These are phyloP conservation scores for Ensete glaucum DNA, from an alignment of 176 grass and related monocot species.

Conservation along the genomic window DNA sequence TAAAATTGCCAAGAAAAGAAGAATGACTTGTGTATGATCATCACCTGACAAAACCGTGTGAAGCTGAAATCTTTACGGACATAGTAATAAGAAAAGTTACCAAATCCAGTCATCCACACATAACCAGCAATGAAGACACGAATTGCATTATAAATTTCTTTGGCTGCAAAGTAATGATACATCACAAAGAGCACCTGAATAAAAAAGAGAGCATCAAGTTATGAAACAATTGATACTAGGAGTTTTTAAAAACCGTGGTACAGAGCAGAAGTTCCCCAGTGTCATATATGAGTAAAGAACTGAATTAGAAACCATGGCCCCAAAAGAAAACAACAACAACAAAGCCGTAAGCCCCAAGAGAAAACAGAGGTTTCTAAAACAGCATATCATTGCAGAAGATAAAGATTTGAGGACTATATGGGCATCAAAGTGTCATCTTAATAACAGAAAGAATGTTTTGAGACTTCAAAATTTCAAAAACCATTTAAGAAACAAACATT, in stretches of 20 bases:
- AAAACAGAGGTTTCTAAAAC: background rate
- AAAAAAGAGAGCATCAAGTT: background rate
- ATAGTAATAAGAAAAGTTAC: conserved; percentile 81
- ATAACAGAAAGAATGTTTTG: background rate
- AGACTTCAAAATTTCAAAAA: background rate
- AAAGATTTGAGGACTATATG: background rate
- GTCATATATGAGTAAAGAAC: no score
- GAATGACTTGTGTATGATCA: background rate
- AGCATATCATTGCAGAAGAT: background rate
- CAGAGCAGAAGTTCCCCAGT: no score
- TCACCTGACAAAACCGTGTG: conserved; percentile 68
- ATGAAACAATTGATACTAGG: background rate
- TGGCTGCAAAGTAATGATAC: conserved; percentile 69
- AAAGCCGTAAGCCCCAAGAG: background rate
- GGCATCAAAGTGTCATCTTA: background rate
- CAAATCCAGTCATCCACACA: conserved; percentile 89
- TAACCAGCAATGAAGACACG: conserved; percentile 73
- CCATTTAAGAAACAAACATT: background rate
- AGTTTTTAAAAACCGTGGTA: background rate
- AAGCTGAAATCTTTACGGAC: conserved; percentile 76
- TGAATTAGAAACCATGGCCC: no score
- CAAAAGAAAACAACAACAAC: no score
- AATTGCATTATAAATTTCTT: conserved; percentile 78
- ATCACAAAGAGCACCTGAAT: conserved; percentile 73
- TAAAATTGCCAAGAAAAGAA: background rate